These are phyloP conservation scores for Gossypium bickii DNA, from an alignment of 345 rosid species.

Conservation along the genomic window DNA sequence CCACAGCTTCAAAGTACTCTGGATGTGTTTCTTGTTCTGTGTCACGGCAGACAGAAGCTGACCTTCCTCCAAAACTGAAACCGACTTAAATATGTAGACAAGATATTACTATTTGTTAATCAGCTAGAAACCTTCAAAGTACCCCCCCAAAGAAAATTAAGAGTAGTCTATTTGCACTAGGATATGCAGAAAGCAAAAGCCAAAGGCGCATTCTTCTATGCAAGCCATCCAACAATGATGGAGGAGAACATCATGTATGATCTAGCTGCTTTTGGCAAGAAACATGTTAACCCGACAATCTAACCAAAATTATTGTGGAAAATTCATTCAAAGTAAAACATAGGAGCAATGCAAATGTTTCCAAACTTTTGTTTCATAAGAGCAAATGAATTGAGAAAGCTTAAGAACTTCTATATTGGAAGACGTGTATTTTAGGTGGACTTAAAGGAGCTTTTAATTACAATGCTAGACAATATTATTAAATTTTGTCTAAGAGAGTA, in stretches of 20 bases:
- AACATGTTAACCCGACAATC: not conserved
- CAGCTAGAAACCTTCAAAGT: not conserved
- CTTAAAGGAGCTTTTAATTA: not conserved
- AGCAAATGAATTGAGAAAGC: not conserved
- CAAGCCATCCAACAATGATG: not conserved
- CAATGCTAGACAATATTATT: not conserved
- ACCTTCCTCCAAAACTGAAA: not conserved
- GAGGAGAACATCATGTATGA: not conserved
- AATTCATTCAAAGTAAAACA: not conserved
- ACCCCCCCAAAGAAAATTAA: not conserved
- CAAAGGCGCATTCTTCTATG: conserved; percentile 1
- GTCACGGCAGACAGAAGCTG: not conserved
- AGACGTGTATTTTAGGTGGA: not conserved
- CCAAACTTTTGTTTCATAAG: not conserved
- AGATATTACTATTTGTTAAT: not conserved
- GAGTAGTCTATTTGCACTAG: not conserved
- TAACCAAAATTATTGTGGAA: not conserved
- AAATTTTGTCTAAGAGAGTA: not conserved
- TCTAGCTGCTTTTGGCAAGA: conserved; percentile 1
- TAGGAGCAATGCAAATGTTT: not conserved
- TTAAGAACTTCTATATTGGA: not conserved
- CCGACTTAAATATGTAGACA: not conserved
- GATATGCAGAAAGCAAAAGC: not conserved
- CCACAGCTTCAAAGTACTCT: conserved; percentile 9
- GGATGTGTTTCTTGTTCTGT: conserved; percentile 14